These are phyloP conservation scores for Berkeleyomyces rouxiae DNA, from an alignment of 2,329 filamentous ascomycete species.

Conservation along the genomic window DNA sequence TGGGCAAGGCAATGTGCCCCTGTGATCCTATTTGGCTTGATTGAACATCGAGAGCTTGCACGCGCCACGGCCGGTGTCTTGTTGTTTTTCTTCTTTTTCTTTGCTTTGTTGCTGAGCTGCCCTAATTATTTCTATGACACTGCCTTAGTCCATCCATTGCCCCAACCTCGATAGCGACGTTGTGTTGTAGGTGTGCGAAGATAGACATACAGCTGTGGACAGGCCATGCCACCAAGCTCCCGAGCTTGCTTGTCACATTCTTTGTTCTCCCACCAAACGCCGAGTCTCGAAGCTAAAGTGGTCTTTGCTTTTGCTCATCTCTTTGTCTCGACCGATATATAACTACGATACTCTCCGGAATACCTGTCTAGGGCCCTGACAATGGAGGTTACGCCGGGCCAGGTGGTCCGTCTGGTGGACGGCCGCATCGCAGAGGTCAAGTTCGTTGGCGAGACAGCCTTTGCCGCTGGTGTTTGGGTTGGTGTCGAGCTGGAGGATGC, in stretches of 20 bases:
- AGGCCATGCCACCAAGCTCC: background rate
- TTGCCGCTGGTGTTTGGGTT: slow-evolving; percentile 69
- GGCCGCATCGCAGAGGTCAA: slow-evolving; percentile 62
- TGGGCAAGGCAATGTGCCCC: background rate
- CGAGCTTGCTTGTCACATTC: background rate
- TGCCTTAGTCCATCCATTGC: background rate
- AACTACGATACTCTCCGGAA: background rate
- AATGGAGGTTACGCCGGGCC: slow-evolving; percentile 31
- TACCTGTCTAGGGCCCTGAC: background rate
- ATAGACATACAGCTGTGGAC: background rate
- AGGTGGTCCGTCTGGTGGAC: slow-evolving; percentile 59
- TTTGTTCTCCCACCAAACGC: background rate
- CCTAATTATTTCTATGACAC: background rate
- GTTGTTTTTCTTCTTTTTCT: background rate
- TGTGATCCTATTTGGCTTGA: background rate
- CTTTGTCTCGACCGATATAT: background rate
- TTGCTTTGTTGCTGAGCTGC: background rate
- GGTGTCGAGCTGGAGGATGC: slow-evolving; percentile 73
- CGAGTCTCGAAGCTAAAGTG: background rate
- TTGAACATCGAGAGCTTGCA: background rate
- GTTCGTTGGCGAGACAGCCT: slow-evolving; percentile 64
- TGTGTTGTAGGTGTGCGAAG: background rate
- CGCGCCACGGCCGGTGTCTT: background rate
- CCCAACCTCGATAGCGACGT: no score
- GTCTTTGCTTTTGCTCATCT: background rate